Base-by-base conservation (phyloP, 345 rosid genomes). In the Gossypium turneri region DNA sequence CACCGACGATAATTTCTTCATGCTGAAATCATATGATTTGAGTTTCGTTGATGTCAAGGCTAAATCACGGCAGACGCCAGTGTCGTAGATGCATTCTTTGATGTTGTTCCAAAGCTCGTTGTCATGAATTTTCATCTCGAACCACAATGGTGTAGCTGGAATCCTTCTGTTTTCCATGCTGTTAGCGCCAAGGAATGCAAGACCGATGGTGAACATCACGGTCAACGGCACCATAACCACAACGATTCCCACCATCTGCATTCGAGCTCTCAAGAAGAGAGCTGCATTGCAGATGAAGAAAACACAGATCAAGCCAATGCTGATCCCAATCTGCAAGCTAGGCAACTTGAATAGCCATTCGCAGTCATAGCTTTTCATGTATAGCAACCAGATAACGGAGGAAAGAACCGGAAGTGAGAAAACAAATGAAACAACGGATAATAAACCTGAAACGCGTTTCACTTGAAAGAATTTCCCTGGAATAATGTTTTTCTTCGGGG, bases 291-390 rank as follows among this genome's bases (percentile, higher is more conserved):
- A 82, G 12, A 84, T 63, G 22, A 88, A 69, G 78, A 89, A 88
- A 34, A 86, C 82, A 15, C 83, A 84, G 12, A 94, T 72, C 73
- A 92, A 67, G 1, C 85, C 85, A 2, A 90, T 12, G 47, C 84
- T 84, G 1, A 90, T 77, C 3, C 87, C 83, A 0, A 52, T 80
- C 43, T 89, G 96, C 29, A 88, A 61, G 11, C 71, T 84, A 7
- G 97, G 94, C 38, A 94, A 73, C 57, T 84, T 81, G 73, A 90
- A 65, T 29, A 94, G 82, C 51, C 76, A 77, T 66, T 94, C 96
- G 71, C 98, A 92, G 67, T 88, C 96, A 25, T 87, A 90, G 82
- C 83, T 84, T 70, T 84, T 86, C 94, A 92, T 92, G 87, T 81
- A 88, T 3, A 92, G 76, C 11, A 90, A 81, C 92, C 91, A 89